Percentiles rank a stretch among this genome's conserved stretches.
Evolutionary conservation across 1,139 yeast species (phyloP).

Genomic region (Yamadazyma conglobata): DNA sequence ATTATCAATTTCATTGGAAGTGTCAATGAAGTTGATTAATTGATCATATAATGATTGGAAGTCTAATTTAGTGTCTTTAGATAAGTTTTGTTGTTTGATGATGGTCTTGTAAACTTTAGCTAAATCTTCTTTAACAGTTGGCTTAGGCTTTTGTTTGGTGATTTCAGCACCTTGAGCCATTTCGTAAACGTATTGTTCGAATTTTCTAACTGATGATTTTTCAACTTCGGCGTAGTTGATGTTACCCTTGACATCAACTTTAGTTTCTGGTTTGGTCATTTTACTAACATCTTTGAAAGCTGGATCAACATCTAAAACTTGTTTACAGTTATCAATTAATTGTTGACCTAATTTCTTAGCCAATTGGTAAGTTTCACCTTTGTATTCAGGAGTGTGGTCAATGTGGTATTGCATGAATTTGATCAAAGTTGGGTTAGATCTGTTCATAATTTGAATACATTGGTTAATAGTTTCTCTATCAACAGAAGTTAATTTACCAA

Average conservation of each 20-base stretch:
- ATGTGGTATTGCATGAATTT: constrained; percentile 97
- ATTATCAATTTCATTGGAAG: constrained; percentile 61
- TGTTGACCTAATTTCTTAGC: constrained; percentile 90
- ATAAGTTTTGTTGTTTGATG: constrained; percentile 61
- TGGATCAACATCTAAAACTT: constrained; percentile 76
- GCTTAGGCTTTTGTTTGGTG: constrained; percentile 58
- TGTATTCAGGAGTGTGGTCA: constrained; percentile 84
- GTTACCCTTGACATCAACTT: constrained; percentile 84
- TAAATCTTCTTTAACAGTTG: constrained; percentile 81
- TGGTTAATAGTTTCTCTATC: constrained; percentile 96
- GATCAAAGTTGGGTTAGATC: constrained; percentile 89
- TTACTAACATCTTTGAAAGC: constrained; percentile 92
- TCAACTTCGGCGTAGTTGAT: constrained; percentile 79
- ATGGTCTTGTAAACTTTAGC: constrained; percentile 81
- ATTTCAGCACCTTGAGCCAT: constrained; percentile 95
- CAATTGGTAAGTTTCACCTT: constrained; percentile 85
- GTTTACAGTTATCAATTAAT: constrained; percentile 92
- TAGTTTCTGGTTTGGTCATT: constrained; percentile 94
- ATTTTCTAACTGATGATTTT: constrained; percentile 88
- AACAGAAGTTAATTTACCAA: constrained; percentile 84
- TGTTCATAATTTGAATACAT: constrained; percentile 96
- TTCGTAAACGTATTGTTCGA: constrained; percentile 92
- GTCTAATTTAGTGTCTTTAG: constrained; percentile 64
- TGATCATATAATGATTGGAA: constrained; percentile 79
- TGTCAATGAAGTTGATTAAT: constrained; percentile 68